Evolutionary conservation across 2,329 filamentous ascomycete genomes (phyloP), one percentile per base, ranked within the genome.

Genomic region (Metarhizium brunneum): DNA sequence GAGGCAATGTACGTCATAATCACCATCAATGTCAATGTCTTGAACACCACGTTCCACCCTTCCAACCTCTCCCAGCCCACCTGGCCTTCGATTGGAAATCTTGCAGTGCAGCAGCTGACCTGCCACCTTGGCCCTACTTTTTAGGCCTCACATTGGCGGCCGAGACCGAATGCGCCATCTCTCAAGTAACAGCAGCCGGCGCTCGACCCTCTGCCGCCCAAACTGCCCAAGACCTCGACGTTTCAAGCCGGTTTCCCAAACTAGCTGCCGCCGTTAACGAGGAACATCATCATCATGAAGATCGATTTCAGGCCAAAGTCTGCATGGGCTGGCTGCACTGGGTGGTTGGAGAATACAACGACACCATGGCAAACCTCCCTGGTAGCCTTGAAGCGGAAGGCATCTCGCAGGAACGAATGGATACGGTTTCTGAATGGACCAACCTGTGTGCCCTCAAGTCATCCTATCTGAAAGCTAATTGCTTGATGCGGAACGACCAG

Each of bases 251-350:
- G 20, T 66, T 81, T 20, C 76, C 81, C 2, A 76, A 76, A 59
- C 74, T 87, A 3, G 65, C 78, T 54, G 68, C 74, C 47, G 81
- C 78, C 16, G 81, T 88, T 61, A 82, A 85, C 6, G 75, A 76
- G 54, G 85, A 86, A 63, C 71, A 74, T 5, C 66, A 65, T 7
- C 71, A 77, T 60, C 68, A 70, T 13, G 79, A 86, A 66, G 84
- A 87, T 62, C 76, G 72, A 54, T 86, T 92, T 62, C 90, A 96
- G 70, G 92, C 90, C 36, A 85, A 84, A 58, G 85, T 94, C 53
- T 94, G 90, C 69, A 70, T 92, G 48, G 91, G 86, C 54, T 95
- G 91, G 88, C 77, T 96, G 63, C 84, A 95, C 66, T 95, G 88
- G 83, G 82, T 84, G 8, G 71, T 87, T 54, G 84, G 83, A 38